phyloP scores from a whole-genome alignment of 495 filamentous ascomycete genomes.

The Coniosporium apollinis region DNA sequence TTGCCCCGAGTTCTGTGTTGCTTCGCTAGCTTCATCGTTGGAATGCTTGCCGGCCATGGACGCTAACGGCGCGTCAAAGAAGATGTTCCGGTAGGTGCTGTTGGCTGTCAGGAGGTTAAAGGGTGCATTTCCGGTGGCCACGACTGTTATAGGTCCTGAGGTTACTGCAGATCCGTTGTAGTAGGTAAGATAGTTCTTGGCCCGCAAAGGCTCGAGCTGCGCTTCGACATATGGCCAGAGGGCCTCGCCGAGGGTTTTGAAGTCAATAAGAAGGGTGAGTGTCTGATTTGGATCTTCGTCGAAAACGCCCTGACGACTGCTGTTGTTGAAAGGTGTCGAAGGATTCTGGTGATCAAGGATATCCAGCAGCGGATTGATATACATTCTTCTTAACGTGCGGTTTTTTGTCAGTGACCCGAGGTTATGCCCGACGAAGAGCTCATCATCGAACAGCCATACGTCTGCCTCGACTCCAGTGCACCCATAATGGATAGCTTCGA shows the following conservation, averaged over 20 bases:
- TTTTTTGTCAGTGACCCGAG: constrained; percentile 13
- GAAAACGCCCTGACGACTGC: constrained; percentile 16
- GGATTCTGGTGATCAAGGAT: constrained; percentile 18
- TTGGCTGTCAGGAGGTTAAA: constrained; percentile 39
- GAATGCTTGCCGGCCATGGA: not conserved
- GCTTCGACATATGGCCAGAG: constrained; percentile 13
- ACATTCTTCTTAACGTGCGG: constrained; percentile 20
- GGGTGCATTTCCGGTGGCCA: constrained; percentile 64
- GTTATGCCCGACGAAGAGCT: constrained; percentile 33
- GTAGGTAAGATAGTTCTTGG: constrained; percentile 27
- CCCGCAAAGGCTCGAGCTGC: constrained; percentile 14
- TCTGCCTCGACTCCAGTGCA: constrained; percentile 67
- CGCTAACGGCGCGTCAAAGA: constrained; percentile 48
- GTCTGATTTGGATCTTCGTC: constrained; percentile 17
- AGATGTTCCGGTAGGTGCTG: constrained; percentile 39
- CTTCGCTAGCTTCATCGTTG: not conserved
- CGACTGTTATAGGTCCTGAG: constrained; percentile 50
- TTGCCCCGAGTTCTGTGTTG: constrained; percentile 2
- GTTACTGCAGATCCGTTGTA: constrained; percentile 30
- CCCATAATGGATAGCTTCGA: constrained; percentile 50
- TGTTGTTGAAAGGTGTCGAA: constrained; percentile 8
- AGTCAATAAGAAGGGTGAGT: constrained; percentile 22
- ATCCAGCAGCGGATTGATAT: constrained; percentile 19
- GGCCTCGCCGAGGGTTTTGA: constrained; percentile 18
- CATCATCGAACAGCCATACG: constrained; percentile 63